Evolutionary conservation across 345 rosid species (phyloP).

Genomic region (Ceriops decandra): DNA sequence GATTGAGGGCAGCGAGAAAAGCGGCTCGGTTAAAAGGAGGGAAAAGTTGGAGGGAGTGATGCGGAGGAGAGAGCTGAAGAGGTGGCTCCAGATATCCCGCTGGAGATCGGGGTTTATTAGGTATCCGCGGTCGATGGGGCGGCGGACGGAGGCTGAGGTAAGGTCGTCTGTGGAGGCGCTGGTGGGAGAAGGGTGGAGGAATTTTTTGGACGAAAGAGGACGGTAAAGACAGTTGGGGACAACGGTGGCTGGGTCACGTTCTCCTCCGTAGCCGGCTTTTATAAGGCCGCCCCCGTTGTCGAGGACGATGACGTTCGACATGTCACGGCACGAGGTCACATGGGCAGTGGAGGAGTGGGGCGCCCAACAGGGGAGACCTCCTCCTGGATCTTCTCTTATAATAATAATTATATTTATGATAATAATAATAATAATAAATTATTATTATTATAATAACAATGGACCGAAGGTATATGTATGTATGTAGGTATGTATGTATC

Average conservation of each 20-base stretch:
- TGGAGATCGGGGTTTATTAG: slow-evolving; percentile 78
- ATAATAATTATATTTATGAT: background rate
- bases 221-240: slow-evolving; percentile 85
- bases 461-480: no score
- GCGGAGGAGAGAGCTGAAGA: slow-evolving; percentile 61
- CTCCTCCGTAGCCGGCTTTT: slow-evolving; percentile 84
- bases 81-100: slow-evolving; percentile 88
- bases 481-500: no score
- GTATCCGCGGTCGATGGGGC: slow-evolving; percentile 95
- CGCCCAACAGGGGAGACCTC: background rate
- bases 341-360: background rate
- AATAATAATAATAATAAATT: no score
- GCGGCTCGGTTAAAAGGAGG: slow-evolving; percentile 78
- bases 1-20: slow-evolving; percentile 63
- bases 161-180: slow-evolving; percentile 54
- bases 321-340: slow-evolving; percentile 5
- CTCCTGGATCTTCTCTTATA: background rate
- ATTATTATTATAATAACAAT: no score
- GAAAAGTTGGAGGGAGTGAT: slow-evolving; percentile 50
- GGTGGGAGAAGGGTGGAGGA: slow-evolving; percentile 51
- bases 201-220: slow-evolving; percentile 75
- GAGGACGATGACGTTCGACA: slow-evolving; percentile 78
- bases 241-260: slow-evolving; percentile 61
- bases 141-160: slow-evolving; percentile 88
- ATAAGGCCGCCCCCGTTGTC: slow-evolving; percentile 84